Evolutionary conservation across 192 early-diverging fungal species (phyloP).

Genomic region (Neocallimastix lanati): DNA sequence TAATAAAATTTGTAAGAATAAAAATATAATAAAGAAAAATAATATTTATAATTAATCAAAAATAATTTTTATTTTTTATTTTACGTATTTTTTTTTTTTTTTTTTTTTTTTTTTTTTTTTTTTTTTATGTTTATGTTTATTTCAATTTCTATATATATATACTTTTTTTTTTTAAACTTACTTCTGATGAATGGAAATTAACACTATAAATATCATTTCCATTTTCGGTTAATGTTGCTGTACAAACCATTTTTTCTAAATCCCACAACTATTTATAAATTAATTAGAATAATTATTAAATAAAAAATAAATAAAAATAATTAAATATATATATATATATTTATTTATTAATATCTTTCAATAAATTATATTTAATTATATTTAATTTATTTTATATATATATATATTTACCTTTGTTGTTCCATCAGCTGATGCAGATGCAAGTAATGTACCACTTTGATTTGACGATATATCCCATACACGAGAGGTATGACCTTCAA

Average conservation of each 20-base stretch:
- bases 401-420: constrained; percentile 42
- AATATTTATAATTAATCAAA: no score
- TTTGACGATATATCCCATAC: constrained; percentile 72
- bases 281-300: no score
- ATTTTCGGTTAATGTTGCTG: constrained; percentile 37
- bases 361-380: background rate
- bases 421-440: constrained; percentile 66
- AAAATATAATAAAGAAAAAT: no score
- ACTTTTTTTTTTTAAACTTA: constrained; percentile 10
- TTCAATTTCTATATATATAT: no score
- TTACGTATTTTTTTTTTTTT: no score
- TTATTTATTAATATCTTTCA: no score
- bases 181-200: constrained; percentile 64
- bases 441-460: constrained; percentile 34
- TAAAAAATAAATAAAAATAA: no score
- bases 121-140: no score
- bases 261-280: constrained; percentile 74
- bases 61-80: no score
- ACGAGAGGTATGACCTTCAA: constrained; percentile 61
- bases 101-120: no score
- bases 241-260: constrained; percentile 32
- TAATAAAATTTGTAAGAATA: no score
- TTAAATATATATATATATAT: no score
- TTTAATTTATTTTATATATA: background rate
- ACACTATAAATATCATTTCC: constrained; percentile 86